Base-by-base conservation (phyloP, 2,329 filamentous ascomycete species). In the Hymenoscyphus repandus region DNA sequence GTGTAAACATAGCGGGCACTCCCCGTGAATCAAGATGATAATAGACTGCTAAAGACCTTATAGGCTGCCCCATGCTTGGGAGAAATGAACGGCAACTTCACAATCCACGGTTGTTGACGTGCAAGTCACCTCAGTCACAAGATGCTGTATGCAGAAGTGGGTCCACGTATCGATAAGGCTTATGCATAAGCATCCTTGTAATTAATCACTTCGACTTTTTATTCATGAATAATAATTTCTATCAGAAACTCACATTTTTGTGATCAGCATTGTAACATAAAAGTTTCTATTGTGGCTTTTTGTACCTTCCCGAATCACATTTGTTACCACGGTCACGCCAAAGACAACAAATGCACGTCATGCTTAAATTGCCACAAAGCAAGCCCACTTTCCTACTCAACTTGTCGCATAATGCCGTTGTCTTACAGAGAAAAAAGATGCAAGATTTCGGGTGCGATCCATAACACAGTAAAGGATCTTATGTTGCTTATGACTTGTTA, bases 81-180 rank as follows among this genome's bases (percentile, higher is more conserved):
- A 43, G 15, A 40, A 17, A 17, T 40, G 10, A 18, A 40, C n/a
- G n/a, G 38, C 18, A 5, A 6, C 18, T 18, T 11, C n/a, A 20
- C 10, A 13, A 17, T 17, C 34, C 13, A 11, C n/a, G n/a, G 38
- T 33, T 43, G 27, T 33, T 45, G 22, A 22, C 7, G 31, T 38
- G 33, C 41, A 6, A 40, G 12, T 32, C 34, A n/a, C 38, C 31
- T n/a, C 39, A 37, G 47, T 39, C 41, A 45, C 39, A 33, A 45
- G 40, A 33, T 13, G 34, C 3, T 27, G 11, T 33, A 27, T 6
- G 12, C 22, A 15, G 20, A 39, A 34, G 34, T 12, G 33, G 41
- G 41, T 18, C 20, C 38, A 20, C 17, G 9, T 44, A 50, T 50
- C 48, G 48, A 45, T 50, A 50, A 45, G 32, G 32, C n/a, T 20